Conservation (phyloP, 495 filamentous ascomycete genomes). For the Aspergillus nidulans region DNA sequence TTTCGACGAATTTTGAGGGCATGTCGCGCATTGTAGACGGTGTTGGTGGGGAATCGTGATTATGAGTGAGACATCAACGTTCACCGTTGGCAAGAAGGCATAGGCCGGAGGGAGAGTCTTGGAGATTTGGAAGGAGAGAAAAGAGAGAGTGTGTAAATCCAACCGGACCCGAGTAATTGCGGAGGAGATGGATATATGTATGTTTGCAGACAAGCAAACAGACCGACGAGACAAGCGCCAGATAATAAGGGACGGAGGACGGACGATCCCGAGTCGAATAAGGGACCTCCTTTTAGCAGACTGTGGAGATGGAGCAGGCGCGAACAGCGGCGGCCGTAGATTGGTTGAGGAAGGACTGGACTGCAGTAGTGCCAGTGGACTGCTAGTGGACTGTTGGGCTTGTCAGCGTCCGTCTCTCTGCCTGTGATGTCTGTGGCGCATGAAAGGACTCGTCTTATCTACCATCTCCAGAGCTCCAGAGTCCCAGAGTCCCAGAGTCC, state of each 20-base stretch:
- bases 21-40: slow-evolving; percentile 37
- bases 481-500: no score
- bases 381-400: not conserved
- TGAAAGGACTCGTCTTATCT: not conserved
- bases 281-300: not conserved
- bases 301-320: not conserved
- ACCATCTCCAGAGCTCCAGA: not conserved
- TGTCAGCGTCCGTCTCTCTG: not conserved
- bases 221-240: not conserved
- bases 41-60: not conserved
- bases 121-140: not conserved
- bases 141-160: not conserved
- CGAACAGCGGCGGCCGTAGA: slow-evolving; percentile 1
- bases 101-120: not conserved
- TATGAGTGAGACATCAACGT: not conserved
- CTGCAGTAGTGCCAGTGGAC: slow-evolving; percentile 10
- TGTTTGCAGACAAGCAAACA: not conserved
- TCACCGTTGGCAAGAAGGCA: not conserved
- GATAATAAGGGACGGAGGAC: not conserved
- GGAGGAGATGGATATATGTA: not conserved
- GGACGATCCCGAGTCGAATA: not conserved
- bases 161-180: not conserved
- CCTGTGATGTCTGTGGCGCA: slow-evolving; percentile 8
- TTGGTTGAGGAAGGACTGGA: slow-evolving; percentile 9
- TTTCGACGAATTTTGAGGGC: slow-evolving; percentile 45